Evolutionary conservation across 176 grass and related monocot species (phyloP).

Genomic region (Phoenix dactylifera): DNA sequence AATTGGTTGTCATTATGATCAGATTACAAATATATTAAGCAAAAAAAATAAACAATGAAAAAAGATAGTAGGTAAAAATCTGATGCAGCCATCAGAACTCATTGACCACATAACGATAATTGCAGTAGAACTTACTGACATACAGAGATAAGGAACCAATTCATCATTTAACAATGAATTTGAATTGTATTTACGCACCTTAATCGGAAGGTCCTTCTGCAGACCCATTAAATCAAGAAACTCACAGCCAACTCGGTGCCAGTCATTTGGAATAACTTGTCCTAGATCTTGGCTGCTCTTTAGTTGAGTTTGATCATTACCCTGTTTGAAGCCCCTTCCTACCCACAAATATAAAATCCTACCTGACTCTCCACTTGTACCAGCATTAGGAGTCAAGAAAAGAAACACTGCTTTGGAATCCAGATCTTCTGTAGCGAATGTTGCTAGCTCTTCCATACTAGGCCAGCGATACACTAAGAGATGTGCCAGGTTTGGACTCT

Average conservation of each 20-base stretch:
- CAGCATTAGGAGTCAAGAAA: conserved; percentile 51
- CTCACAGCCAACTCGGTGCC: conserved; percentile 8
- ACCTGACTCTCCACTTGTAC: not conserved
- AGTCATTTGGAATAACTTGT: conserved; percentile 6
- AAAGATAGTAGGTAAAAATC: no score
- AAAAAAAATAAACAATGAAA: no score
- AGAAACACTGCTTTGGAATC: conserved; percentile 77
- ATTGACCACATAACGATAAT: no score
- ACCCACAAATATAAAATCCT: not conserved
- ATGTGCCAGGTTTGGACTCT: conserved; percentile 14
- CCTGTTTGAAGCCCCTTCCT: not conserved
- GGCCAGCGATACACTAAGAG: conserved; percentile 67
- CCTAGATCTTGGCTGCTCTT: not conserved
- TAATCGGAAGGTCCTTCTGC: conserved; percentile 21
- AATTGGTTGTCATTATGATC: no score
- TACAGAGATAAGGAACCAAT: no score
- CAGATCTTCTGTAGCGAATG: conserved; percentile 46
- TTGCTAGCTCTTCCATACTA: conserved; percentile 58
- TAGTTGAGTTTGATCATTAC: not conserved
- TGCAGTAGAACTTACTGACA: no score
- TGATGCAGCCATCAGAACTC: no score
- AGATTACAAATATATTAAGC: no score
- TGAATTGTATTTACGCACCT: conserved; percentile 28
- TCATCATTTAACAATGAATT: no score
- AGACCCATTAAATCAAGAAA: conserved; percentile 9